Evolutionary conservation across 139 green algal species (phyloP).

Genomic region (Micromonas commoda): DNA sequence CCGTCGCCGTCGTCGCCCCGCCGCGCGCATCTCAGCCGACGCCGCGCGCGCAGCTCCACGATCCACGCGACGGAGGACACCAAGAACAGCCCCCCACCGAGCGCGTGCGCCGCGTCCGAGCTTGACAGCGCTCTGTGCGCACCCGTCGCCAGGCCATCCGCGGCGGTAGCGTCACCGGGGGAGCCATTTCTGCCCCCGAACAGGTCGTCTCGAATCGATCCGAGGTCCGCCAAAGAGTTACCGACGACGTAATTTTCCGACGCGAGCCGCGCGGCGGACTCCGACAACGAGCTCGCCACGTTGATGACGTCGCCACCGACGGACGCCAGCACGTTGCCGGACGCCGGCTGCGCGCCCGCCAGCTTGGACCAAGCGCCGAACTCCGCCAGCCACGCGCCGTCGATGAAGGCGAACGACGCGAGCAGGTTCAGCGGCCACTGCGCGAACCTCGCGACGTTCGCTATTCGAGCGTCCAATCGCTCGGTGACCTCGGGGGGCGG

Average conservation of each 20-base stretch:
- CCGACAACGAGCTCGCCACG: too few relatives aligned
- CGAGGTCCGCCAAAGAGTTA: not conserved
- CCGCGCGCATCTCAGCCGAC: not conserved
- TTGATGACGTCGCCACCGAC: too few relatives aligned
- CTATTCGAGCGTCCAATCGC: not conserved
- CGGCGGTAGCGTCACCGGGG: not conserved
- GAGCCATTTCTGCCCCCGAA: not conserved
- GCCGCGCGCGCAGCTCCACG: not conserved
- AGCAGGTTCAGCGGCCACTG: not conserved
- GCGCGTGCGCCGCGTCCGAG: not conserved
- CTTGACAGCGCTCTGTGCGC: not conserved
- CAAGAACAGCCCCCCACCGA: not conserved
- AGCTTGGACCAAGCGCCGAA: not conserved
- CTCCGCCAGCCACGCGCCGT: not conserved
- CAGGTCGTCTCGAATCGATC: too few relatives aligned
- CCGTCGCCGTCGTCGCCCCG: too few relatives aligned
- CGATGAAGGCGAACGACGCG: not conserved
- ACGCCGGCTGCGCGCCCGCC: not conserved
- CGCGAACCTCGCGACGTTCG: not conserved
- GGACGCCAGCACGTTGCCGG: not conserved
- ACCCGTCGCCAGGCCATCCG: not conserved
- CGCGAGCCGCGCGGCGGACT: not conserved
- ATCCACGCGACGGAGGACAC: not conserved
- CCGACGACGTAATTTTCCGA: not conserved
- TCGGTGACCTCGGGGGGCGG: too few relatives aligned